Percentiles rank a stretch among this genome's conserved stretches.
Evolutionary conservation across 2,329 filamentous ascomycete genomes (phyloP).

Genomic region (Atkinsonella hypoxylon): DNA sequence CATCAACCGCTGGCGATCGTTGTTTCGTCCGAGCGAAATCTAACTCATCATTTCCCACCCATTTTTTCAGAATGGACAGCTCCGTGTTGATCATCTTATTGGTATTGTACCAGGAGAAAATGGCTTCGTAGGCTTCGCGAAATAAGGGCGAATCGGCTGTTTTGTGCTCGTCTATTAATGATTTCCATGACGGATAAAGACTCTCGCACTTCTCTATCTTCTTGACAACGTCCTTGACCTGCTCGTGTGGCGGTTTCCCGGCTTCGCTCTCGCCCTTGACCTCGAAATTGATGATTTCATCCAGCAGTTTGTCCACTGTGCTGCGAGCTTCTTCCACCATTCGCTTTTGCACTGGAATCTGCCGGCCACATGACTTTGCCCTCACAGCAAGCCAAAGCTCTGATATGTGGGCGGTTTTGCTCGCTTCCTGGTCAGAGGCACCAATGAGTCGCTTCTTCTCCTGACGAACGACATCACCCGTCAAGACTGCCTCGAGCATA

Average conservation of each 20-base stretch:
- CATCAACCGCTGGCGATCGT: constrained; percentile 50
- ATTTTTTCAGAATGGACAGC: constrained; percentile 78
- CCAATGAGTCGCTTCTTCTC: constrained; percentile 94
- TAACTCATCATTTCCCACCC: constrained; percentile 93
- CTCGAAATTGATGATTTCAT: constrained; percentile 84
- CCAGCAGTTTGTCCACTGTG: constrained; percentile 61
- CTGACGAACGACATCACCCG: constrained; percentile 92
- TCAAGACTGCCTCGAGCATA: constrained; percentile 91
- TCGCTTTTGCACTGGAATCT: constrained; percentile 71
- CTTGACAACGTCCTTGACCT: constrained; percentile 78
- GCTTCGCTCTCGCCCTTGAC: constrained; percentile 89
- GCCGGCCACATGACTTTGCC: constrained; percentile 72
- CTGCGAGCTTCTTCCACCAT: constrained; percentile 76
- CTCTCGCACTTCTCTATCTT: constrained; percentile 85
- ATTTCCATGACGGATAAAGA: constrained; percentile 69
- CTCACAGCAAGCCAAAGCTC: constrained; percentile 84
- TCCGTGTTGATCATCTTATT: constrained; percentile 94
- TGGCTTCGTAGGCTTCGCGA: constrained; percentile 71
- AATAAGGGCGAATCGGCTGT: constrained; percentile 66
- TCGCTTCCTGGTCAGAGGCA: constrained; percentile 46
- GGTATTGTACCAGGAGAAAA: constrained; percentile 94
- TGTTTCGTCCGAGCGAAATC: constrained; percentile 73
- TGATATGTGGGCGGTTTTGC: constrained; percentile 56
- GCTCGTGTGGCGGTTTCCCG: constrained; percentile 74
- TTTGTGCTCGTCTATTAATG: constrained; percentile 64